Percentiles rank a stretch among this genome's conserved stretches.
Evolutionary conservation across 495 filamentous ascomycete species (phyloP).

Genomic region (Penicillium odoratum): DNA sequence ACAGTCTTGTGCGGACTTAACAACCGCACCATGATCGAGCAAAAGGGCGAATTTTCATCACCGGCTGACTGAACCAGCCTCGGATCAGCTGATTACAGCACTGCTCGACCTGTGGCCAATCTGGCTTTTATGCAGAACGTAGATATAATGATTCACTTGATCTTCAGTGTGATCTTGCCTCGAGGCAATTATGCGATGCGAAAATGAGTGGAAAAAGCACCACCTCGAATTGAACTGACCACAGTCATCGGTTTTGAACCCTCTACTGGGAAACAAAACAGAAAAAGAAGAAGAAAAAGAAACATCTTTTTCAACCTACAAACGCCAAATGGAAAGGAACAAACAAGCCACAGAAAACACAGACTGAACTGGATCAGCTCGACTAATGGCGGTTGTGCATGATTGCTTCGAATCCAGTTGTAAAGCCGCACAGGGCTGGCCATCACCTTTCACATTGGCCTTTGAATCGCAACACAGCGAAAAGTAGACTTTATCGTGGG

Average conservation of each 20-base stretch:
- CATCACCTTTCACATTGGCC: neutral
- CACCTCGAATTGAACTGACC: neutral
- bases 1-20: neutral
- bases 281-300: neutral
- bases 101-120: conserved; percentile 2
- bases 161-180: conserved; percentile 10
- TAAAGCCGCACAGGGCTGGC: conserved; percentile 23
- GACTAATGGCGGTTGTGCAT: conserved; percentile 1
- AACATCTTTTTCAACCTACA: neutral
- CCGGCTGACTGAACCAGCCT: neutral
- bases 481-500: neutral
- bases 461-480: neutral
- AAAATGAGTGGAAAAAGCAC: neutral
- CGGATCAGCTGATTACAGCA: neutral
- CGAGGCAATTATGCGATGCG: conserved; percentile 7
- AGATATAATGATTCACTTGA: conserved; percentile 26
- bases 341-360: neutral
- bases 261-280: neutral
- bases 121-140: conserved; percentile 27
- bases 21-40: neutral
- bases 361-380: neutral
- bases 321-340: neutral
- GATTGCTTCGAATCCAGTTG: conserved; percentile 20
- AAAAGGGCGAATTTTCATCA: neutral
- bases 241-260: neutral